These are phyloP conservation scores for Phytopythium aichiense DNA, from an alignment of 352 stramenopile genomes.

Conservation along the genomic window DNA sequence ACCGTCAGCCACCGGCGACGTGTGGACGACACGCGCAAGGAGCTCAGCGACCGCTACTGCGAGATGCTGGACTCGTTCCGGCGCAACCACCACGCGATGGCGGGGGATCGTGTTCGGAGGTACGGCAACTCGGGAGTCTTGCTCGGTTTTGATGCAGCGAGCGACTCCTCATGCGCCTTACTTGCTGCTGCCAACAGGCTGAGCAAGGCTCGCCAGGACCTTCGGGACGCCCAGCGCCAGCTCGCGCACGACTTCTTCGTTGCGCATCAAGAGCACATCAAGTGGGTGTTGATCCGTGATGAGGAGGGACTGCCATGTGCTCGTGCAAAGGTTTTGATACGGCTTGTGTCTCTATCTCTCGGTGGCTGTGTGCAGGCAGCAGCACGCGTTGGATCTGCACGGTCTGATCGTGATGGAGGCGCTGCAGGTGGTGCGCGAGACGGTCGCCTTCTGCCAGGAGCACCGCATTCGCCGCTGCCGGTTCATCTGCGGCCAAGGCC, in stretches of 20 bases:
- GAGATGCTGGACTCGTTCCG: conserved; percentile 56
- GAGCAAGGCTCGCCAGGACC: conserved; percentile 36
- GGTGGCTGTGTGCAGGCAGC: conserved; percentile 15
- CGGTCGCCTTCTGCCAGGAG: conserved; percentile 51
- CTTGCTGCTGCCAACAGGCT: conserved; percentile 21
- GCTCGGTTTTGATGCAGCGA: not conserved
- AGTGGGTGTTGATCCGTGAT: conserved; percentile 17
- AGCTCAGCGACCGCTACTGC: conserved; percentile 58
- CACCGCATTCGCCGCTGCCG: conserved; percentile 59
- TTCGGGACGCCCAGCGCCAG: conserved; percentile 61
- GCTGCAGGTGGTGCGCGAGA: conserved; percentile 48
- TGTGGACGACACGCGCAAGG: conserved; percentile 46
- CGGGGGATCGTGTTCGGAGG: conserved; percentile 51
- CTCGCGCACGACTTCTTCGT: conserved; percentile 60
- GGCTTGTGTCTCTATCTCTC: conserved; percentile 3
- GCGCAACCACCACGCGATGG: conserved; percentile 43
- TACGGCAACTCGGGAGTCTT: conserved; percentile 17
- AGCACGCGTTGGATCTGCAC: conserved; percentile 58
- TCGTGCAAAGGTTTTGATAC: conserved; percentile 9
- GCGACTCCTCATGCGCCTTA: not conserved
- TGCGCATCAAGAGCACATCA: conserved; percentile 40
- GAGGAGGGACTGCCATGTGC: no score
- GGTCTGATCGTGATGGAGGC: conserved; percentile 66
- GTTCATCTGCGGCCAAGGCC: conserved; percentile 57
- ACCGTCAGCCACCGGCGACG: conserved; percentile 48